Conservation (phyloP, 352 stramenopile species). For the Phytopythium helicoides region DNA sequence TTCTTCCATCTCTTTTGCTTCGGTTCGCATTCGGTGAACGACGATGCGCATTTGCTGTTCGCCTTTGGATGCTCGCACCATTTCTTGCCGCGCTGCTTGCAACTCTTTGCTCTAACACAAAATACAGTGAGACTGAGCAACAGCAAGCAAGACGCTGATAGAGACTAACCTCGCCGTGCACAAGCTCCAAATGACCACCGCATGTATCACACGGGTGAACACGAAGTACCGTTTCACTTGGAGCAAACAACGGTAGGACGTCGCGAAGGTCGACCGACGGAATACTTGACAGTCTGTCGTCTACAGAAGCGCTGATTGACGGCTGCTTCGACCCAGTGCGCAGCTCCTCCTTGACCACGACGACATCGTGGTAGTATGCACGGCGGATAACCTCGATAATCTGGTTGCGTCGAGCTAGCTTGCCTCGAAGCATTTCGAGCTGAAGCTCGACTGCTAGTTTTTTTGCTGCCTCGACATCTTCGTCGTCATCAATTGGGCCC, state of each 20-base stretch:
- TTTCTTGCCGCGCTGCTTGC: constrained; percentile 57
- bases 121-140: background rate
- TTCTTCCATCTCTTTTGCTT: constrained; percentile 73
- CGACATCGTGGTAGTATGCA: constrained; percentile 81
- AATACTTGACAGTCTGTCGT: constrained; percentile 51
- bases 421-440: constrained; percentile 67
- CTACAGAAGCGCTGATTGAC: background rate
- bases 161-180: constrained; percentile 62
- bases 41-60: constrained; percentile 68
- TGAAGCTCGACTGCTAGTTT: constrained; percentile 34
- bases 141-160: background rate
- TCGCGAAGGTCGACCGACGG: constrained; percentile 75
- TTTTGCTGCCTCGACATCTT: constrained; percentile 35
- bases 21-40: constrained; percentile 59
- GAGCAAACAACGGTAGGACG: constrained; percentile 65
- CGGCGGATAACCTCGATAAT: constrained; percentile 71
- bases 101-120: constrained; percentile 59
- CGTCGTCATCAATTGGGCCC: constrained; percentile 12
- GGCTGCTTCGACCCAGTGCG: constrained; percentile 12
- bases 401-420: constrained; percentile 65
- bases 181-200: constrained; percentile 69
- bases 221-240: constrained; percentile 64
- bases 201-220: constrained; percentile 75
- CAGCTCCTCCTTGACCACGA: constrained; percentile 82
- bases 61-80: constrained; percentile 57